Conservation (phyloP, 441 rosid genomes). For the Theobroma grandiflorum region DNA sequence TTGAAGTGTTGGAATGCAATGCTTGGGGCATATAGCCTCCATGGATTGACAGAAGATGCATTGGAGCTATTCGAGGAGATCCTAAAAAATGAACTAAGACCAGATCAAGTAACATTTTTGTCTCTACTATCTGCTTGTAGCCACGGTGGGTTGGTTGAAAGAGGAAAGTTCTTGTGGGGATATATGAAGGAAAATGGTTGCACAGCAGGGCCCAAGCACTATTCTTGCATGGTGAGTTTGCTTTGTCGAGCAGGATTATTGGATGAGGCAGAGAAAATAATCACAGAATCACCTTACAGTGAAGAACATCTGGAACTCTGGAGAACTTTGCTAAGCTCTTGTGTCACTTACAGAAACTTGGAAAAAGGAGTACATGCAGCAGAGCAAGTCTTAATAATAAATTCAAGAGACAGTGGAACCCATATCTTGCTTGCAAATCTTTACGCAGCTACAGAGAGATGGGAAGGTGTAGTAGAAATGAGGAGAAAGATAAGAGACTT, state of each 20-base stretch:
- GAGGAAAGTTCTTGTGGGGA: constrained; percentile 74
- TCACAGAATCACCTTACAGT: constrained; percentile 46
- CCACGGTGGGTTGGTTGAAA: constrained; percentile 68
- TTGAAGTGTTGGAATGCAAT: constrained; percentile 90
- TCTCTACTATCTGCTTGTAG: constrained; percentile 80
- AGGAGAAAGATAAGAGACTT: constrained; percentile 72
- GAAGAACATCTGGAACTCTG: constrained; percentile 65
- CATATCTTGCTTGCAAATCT: constrained; percentile 74
- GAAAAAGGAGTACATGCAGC: constrained; percentile 68
- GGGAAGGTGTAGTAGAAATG: constrained; percentile 70
- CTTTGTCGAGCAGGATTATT: constrained; percentile 77
- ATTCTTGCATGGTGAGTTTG: constrained; percentile 85
- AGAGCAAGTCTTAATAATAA: constrained; percentile 59
- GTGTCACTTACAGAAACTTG: constrained; percentile 62
- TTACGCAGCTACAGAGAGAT: constrained; percentile 69
- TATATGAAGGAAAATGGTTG: constrained; percentile 63
- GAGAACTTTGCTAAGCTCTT: constrained; percentile 84
- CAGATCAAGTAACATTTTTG: constrained; percentile 81
- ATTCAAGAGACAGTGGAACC: constrained; percentile 69
- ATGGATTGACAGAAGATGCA: constrained; percentile 77
- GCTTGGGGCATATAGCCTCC: constrained; percentile 79
- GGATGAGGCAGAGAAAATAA: constrained; percentile 64
- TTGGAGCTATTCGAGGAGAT: constrained; percentile 55
- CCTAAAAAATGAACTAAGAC: constrained; percentile 45
- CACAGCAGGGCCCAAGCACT: constrained; percentile 74